Evolutionary conservation across 305 asterid genomes (phyloP).

Genomic region (Fraxinus ornus): DNA sequence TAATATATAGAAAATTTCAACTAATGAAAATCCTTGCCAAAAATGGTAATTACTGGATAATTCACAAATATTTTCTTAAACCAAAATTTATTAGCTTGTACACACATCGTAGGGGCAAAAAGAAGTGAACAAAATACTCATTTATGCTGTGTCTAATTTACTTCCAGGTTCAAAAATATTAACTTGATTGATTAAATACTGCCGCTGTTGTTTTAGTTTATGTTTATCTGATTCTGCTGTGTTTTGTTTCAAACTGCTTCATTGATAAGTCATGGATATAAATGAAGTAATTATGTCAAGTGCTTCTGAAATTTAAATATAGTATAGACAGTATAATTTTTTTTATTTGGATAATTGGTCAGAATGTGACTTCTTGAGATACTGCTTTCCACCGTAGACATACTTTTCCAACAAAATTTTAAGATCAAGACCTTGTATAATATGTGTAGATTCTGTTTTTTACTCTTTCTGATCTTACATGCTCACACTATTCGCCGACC

Average conservation of each 20-base stretch:
- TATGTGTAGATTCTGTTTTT: slow-evolving; percentile 1
- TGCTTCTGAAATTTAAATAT: background rate
- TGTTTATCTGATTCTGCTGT: background rate
- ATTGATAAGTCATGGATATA: background rate
- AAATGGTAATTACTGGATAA: background rate
- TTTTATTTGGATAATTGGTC: background rate
- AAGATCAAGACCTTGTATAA: background rate
- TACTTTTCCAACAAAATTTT: background rate
- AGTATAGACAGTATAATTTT: background rate
- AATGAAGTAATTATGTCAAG: background rate
- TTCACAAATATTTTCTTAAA: background rate
- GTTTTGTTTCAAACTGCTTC: background rate
- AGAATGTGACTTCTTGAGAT: background rate
- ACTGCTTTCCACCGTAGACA: background rate
- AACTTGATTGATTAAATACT: background rate
- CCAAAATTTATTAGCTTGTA: background rate
- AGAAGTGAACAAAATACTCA: background rate
- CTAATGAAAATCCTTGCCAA: background rate
- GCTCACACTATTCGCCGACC: slow-evolving; percentile 1
- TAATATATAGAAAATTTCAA: background rate
- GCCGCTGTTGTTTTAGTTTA: background rate
- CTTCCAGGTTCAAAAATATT: background rate
- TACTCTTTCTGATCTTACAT: background rate
- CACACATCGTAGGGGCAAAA: background rate
- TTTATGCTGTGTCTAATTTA: background rate